Conservation (phyloP, 768 basidiomycete species). For the Clitopilus passeckerianus region DNA sequence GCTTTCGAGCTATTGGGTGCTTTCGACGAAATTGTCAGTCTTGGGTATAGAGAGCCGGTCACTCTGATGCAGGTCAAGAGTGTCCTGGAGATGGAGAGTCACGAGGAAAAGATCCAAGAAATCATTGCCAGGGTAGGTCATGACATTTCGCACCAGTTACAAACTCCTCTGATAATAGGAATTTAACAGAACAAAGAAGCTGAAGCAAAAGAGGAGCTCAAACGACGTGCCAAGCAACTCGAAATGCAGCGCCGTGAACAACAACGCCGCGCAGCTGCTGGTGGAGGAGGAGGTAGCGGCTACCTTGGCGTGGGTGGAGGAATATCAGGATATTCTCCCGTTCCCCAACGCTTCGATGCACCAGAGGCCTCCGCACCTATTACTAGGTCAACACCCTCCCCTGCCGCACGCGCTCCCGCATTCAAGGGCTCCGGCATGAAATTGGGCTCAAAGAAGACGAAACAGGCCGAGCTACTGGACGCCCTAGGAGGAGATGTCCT, state of each 20-base stretch:
- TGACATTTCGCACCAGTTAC: neutral
- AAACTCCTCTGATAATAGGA: neutral
- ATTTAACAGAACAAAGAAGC: slow-evolving; percentile 87
- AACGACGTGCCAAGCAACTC: slow-evolving; percentile 94
- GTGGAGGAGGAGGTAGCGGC: slow-evolving; percentile 45
- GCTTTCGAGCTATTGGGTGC: slow-evolving; percentile 92
- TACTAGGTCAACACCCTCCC: slow-evolving; percentile 35
- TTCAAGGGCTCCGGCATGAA: slow-evolving; percentile 98
- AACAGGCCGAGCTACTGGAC: slow-evolving; percentile 83
- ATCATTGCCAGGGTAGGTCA: slow-evolving; percentile 86
- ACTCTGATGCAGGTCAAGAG: slow-evolving; percentile 76
- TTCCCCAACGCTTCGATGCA: slow-evolving; percentile 64
- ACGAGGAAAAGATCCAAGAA: slow-evolving; percentile 94
- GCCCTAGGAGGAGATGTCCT: slow-evolving; percentile 78
- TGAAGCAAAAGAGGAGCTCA: slow-evolving; percentile 98
- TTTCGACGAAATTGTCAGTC: slow-evolving; percentile 93
- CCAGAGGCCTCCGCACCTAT: slow-evolving; percentile 41
- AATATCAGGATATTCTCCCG: slow-evolving; percentile 62
- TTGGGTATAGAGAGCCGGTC: slow-evolving; percentile 81
- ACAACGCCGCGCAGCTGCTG: slow-evolving; percentile 63
- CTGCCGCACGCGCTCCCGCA: slow-evolving; percentile 58
- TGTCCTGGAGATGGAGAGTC: slow-evolving; percentile 85
- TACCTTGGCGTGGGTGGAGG: slow-evolving; percentile 56
- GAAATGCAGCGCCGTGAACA: slow-evolving; percentile 97
- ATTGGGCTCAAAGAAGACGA: slow-evolving; percentile 87